These are phyloP conservation scores for Lactifluus rugatus DNA, from an alignment of 768 basidiomycete genomes.

Conservation along the genomic window DNA sequence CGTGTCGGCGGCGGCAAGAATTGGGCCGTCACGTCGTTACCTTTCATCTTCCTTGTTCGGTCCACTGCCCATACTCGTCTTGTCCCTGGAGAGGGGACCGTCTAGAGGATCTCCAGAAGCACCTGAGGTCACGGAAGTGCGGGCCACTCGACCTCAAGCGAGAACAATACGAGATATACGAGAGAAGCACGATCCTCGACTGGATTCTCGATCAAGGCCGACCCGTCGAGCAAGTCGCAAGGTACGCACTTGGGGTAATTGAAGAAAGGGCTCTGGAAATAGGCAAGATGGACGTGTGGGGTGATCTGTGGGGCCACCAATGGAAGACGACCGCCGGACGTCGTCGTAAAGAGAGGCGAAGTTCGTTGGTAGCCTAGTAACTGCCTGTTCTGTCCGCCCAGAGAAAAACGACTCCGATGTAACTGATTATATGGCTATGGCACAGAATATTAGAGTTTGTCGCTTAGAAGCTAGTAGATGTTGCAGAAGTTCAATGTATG, in stretches of 20 bases:
- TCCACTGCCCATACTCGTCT: not conserved
- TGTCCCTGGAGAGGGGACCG: not conserved
- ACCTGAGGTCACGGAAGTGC: not conserved
- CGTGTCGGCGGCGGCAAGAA: not conserved
- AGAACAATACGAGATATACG: not conserved
- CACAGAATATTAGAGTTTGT: no score
- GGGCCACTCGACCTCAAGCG: not conserved
- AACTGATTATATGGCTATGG: no score
- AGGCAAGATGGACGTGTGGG: not conserved
- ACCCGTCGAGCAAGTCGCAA: not conserved
- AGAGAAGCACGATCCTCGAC: not conserved
- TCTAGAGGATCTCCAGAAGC: not conserved
- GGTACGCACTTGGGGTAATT: not conserved
- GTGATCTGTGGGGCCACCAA: not conserved
- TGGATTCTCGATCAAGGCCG: not conserved
- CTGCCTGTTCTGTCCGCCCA: no score
- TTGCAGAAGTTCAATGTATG: no score
- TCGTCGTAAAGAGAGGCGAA: no score
- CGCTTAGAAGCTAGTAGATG: no score
- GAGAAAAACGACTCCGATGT: no score
- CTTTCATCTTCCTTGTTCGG: not conserved
- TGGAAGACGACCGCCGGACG: no score
- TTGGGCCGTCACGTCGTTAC: not conserved
- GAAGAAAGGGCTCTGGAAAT: not conserved
- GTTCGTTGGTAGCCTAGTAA: no score